Evolutionary conservation across 192 early-diverging fungal species (phyloP), one percentile per base, ranked within the genome.

Genomic region (Umbelopsis isabellina): DNA sequence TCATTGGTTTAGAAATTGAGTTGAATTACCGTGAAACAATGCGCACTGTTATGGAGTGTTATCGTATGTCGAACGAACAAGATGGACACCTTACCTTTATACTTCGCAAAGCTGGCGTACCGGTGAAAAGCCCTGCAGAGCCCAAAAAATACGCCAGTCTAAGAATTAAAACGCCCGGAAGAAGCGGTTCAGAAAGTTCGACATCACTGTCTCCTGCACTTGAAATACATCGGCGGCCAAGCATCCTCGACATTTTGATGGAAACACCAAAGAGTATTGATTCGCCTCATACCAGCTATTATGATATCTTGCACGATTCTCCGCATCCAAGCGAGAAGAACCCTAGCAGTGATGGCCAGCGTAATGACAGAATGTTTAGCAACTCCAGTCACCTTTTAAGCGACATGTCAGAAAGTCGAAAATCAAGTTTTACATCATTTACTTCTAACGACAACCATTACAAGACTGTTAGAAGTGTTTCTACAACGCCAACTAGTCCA

Each of bases 231-330:
- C 37, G 74, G 22, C 47, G 69, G 35, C 69, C 69, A 13, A 71
- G 74, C 27, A 75, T 71, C 25, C 46, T 75, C 16, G 69, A 75
- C 46, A 75, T 71, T n/a, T 37, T 71, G 13, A 68, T 71, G 69
- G 74, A 71, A 50, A 48, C 64, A 15, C 72, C 66, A 10, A 61
- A 61, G 18, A 30, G 33, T 0, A 35, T 4, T 15, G 13, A 35
- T 18, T n/a, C 55, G 15, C 27, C 15, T 49, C 48, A 49, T 0
- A 16, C 15, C 4, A 49, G 30, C 27, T 33, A 18, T 8, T 35
- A 27, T n/a, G 27, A 61, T 61, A 35, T 61, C 3, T 25, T 53
- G 27, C 55, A 61, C 2, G 55, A 61, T 8, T 61, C 55, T 0
- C 55, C 30, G 16, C 27, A 61, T 12, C 18, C 30, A 15, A n/a